Evolutionary conservation across 805 yeast species (phyloP).

Genomic region (Saturnispora hagleri): DNA sequence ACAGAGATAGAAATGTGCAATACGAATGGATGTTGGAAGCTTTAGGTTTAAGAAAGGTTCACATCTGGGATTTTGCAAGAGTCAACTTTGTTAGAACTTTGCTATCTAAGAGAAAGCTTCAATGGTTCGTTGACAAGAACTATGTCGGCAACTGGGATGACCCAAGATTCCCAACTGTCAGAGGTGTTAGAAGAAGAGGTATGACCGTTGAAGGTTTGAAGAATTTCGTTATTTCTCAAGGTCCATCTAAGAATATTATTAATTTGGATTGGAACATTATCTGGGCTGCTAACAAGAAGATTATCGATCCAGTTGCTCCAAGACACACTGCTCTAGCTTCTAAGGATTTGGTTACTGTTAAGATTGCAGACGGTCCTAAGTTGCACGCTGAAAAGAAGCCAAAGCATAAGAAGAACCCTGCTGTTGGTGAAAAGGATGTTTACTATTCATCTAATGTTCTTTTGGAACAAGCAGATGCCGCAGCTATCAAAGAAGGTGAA

Average conservation of each 20-base stretch:
- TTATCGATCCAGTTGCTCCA: slow-evolving; percentile 95
- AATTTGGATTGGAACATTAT: slow-evolving; percentile 96
- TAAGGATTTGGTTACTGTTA: slow-evolving; percentile 59
- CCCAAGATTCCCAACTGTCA: slow-evolving; percentile 98
- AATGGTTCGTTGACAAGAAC: slow-evolving; percentile 95
- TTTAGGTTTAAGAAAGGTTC: slow-evolving; percentile 78
- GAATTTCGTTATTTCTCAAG: slow-evolving; percentile 89
- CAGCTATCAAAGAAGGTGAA: slow-evolving; percentile 62
- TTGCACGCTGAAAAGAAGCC: slow-evolving; percentile 66
- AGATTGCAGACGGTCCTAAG: slow-evolving; percentile 60
- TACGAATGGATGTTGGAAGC: slow-evolving; percentile 92
- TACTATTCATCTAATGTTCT: slow-evolving; percentile 53
- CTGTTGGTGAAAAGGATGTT: slow-evolving; percentile 76
- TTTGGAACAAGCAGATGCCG: slow-evolving; percentile 82
- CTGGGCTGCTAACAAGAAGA: slow-evolving; percentile 96
- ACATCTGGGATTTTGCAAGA: slow-evolving; percentile 97
- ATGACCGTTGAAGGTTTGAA: slow-evolving; percentile 97
- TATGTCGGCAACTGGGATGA: slow-evolving; percentile 95
- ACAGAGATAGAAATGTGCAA: slow-evolving; percentile 97
- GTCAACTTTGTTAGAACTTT: slow-evolving; percentile 94
- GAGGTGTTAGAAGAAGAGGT: slow-evolving; percentile 99
- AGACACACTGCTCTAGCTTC: slow-evolving; percentile 77
- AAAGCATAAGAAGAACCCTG: slow-evolving; percentile 93
- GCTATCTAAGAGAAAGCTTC: slow-evolving; percentile 93
- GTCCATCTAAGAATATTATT: slow-evolving; percentile 95